Percentiles rank a stretch among this genome's conserved stretches.
Evolutionary conservation across 768 basidiomycete species (phyloP).

Genomic region (Coprinopsis marcescibilis): DNA sequence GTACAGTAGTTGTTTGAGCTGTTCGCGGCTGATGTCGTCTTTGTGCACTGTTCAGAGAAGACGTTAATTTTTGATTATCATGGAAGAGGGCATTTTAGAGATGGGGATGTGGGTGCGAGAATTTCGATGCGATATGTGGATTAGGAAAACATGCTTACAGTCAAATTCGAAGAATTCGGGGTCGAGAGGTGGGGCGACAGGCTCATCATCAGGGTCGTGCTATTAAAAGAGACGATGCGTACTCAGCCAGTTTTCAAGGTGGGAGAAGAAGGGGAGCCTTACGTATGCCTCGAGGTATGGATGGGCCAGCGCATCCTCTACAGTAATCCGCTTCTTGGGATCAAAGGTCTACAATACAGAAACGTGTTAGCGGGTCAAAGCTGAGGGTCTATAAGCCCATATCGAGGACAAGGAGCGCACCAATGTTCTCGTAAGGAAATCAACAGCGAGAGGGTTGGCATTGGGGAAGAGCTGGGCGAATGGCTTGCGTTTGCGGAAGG

Average conservation of each 20-base stretch:
- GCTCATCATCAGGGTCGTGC: constrained; percentile 98
- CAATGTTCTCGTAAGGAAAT: constrained; percentile 76
- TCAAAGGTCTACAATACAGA: constrained; percentile 80
- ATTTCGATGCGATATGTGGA: not conserved
- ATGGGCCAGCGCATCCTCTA: constrained; percentile 91
- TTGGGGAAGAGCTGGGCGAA: constrained; percentile 88
- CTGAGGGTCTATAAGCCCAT: too few species aligned
- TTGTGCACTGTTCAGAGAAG: constrained; percentile 63
- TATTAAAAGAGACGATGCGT: constrained; percentile 23
- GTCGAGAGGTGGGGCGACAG: constrained; percentile 89
- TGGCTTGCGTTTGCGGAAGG: constrained; percentile 83
- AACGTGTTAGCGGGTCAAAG: too few species aligned
- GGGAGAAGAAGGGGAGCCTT: constrained; percentile 27
- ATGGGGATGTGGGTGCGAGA: not conserved
- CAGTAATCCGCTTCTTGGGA: constrained; percentile 93
- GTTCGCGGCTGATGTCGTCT: constrained; percentile 92
- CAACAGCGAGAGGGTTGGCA: constrained; percentile 68
- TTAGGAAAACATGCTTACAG: constrained; percentile 40
- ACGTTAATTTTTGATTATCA: constrained; percentile 2
- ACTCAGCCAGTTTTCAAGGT: too few species aligned
- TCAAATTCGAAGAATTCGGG: constrained; percentile 98
- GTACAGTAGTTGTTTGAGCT: constrained; percentile 90
- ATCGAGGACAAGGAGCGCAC: too few species aligned
- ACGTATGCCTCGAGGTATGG: constrained; percentile 94
- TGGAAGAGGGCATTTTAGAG: too few species aligned